Evolutionary conservation across 2,329 filamentous ascomycete genomes (phyloP).

Genomic region (Teratosphaeria gauchensis): DNA sequence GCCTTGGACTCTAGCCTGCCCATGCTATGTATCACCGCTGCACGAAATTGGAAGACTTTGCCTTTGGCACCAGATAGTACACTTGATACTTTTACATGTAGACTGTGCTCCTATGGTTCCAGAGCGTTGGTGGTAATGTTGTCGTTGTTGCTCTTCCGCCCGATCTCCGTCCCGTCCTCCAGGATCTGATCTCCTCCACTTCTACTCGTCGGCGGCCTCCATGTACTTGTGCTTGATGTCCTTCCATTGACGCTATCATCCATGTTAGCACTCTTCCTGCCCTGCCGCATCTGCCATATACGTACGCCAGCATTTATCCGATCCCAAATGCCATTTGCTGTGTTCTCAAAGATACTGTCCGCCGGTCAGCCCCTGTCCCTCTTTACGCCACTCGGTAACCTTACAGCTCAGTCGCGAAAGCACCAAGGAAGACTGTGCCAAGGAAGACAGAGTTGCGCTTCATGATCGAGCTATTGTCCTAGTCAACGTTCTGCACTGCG

Average conservation of each 20-base stretch:
- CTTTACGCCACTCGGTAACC: conserved; percentile 1
- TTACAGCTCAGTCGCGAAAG: conserved; percentile 92
- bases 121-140: conserved; percentile 20
- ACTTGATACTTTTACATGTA: background rate
- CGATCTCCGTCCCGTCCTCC: background rate
- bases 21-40: background rate
- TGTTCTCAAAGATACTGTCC: conserved; percentile 68
- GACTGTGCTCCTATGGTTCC: conserved; percentile 1
- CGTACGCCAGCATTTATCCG: conserved; percentile 82
- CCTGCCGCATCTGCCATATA: conserved; percentile 17
- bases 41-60: background rate
- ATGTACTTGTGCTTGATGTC: conserved; percentile 91
- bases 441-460: conserved; percentile 83
- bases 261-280: conserved; percentile 15
- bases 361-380: conserved; percentile 6
- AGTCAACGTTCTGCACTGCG: conserved; percentile 18
- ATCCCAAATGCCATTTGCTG: conserved; percentile 84
- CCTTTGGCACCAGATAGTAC: background rate
- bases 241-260: conserved; percentile 93
- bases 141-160: background rate
- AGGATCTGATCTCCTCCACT: conserved; percentile 40
- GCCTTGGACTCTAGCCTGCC: background rate
- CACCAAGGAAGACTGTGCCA: conserved; percentile 71
- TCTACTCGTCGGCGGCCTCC: conserved; percentile 45
- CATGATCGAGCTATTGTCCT: conserved; percentile 61